phyloP scores from a whole-genome alignment of 192 early-diverging fungal genomes.

The Linnemannia hyalina region DNA sequence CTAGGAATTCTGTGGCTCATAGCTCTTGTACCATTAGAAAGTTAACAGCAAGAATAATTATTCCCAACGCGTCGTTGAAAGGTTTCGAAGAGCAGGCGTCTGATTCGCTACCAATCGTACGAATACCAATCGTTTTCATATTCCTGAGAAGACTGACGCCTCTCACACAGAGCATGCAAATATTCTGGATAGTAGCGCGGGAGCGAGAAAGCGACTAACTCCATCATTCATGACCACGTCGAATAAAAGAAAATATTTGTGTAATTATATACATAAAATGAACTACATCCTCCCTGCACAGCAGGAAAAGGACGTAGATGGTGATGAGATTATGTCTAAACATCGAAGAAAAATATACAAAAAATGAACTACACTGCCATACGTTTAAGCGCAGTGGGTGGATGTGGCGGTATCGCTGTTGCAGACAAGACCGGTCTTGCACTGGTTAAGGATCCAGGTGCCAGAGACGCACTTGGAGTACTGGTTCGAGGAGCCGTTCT shows the following conservation, averaged over 20 bases:
- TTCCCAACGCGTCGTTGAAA: no score
- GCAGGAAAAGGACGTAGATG: neutral
- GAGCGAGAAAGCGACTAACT: no score
- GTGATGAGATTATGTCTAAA: neutral
- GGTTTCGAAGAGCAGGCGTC: no score
- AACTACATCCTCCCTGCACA: neutral
- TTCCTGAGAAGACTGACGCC: neutral
- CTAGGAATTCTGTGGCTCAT: no score
- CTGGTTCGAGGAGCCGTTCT: slow-evolving; percentile 24
- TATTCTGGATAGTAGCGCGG: no score
- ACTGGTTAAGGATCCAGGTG: slow-evolving; percentile 47
- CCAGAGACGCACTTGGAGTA: slow-evolving; percentile 50
- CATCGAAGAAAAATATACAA: neutral
- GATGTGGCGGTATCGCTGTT: slow-evolving; percentile 33
- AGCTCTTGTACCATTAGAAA: no score
- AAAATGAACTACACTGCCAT: neutral
- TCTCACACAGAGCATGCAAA: no score
- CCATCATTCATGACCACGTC: no score
- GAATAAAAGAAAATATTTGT: no score
- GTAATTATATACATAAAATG: neutral
- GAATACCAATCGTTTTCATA: neutral
- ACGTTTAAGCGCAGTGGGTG: slow-evolving; percentile 40
- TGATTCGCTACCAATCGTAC: neutral
- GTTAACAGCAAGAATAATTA: no score
- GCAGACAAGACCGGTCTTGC: slow-evolving; percentile 40